phyloP scores from a whole-genome alignment of 2,329 filamentous ascomycete species.

The Aspergillus texensis region DNA sequence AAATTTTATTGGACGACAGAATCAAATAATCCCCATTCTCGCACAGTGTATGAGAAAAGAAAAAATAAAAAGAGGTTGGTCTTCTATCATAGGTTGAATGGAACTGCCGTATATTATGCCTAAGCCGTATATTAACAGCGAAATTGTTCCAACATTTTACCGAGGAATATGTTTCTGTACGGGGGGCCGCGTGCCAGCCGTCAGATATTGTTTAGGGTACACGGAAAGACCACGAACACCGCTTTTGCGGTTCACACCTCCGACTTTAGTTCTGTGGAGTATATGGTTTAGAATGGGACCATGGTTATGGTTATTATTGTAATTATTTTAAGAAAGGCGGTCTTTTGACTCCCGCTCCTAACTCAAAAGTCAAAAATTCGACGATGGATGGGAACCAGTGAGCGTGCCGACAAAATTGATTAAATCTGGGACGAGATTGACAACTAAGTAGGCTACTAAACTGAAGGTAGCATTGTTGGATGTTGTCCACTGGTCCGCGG shows the following conservation, averaged over 20 bases:
- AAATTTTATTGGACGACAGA: background rate
- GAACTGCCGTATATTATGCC: background rate
- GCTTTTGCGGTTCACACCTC: constrained; percentile 12
- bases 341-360: constrained; percentile 11
- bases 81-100: background rate
- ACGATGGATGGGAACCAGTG: background rate
- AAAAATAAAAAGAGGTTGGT: background rate
- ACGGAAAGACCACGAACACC: constrained; percentile 1
- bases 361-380: constrained; percentile 18
- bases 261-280: constrained; percentile 15
- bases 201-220: constrained; percentile 3
- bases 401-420: background rate
- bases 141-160: constrained; percentile 4
- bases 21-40: constrained; percentile 1
- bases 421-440: background rate
- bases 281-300: constrained; percentile 7
- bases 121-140: constrained; percentile 1
- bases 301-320: constrained; percentile 17
- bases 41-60: background rate
- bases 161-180: background rate
- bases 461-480: background rate
- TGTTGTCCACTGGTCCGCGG: background rate
- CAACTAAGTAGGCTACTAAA: background rate
- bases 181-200: background rate
- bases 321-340: constrained; percentile 13